Evolutionary conservation across 345 rosid species (phyloP), one percentile per base, ranked within the genome.

Genomic region (Durio zibethinus): DNA sequence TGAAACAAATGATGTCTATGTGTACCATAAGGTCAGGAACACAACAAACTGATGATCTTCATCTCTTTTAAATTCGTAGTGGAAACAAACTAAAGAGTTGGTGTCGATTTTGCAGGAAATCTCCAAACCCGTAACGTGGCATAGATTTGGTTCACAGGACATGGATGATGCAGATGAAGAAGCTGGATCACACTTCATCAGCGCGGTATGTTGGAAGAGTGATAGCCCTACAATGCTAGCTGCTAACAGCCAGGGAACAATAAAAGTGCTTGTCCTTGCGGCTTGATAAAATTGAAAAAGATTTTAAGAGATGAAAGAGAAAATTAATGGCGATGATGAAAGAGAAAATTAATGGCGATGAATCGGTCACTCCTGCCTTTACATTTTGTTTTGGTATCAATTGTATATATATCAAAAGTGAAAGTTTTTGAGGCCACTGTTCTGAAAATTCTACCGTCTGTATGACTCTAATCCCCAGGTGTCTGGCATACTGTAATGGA

Each of bases 231-330:
- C 98, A 2, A 94, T 97, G 94, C 86, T 94, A 50, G 82, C 96
- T 62, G 98, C 99, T 10, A 94, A 97, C 81, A 97, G 98, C 85
- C 98, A 92, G 83, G 99, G 99, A 74, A 97, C 97, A n/a, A 94
- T 94, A 53, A 94, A 94, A 84, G 98, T 94, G 20, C 86, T 94
- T 42, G 91, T 92, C 61, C 94, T 96, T 31, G 95, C 97, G 23
- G 90, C 94, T 2, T 95, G 85, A 90, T 27, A 29, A 68, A 31
- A 47, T 23, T 27, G 2, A 6, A 33, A 31, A 10, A 38, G 25
- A 40, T 3, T 65, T 4, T 11, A 65, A n/a, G 70, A 64, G 47
- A 64, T 9, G 3, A 53, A 14, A 65, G 16, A 16, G 12, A 7
- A 27, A 27, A 2, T 7, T 33, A 33, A 18, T 16, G 43, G 68